These are phyloP conservation scores for Chaetoceros muelleri DNA, from an alignment of 108 stramenopile species.

Conservation along the genomic window DNA sequence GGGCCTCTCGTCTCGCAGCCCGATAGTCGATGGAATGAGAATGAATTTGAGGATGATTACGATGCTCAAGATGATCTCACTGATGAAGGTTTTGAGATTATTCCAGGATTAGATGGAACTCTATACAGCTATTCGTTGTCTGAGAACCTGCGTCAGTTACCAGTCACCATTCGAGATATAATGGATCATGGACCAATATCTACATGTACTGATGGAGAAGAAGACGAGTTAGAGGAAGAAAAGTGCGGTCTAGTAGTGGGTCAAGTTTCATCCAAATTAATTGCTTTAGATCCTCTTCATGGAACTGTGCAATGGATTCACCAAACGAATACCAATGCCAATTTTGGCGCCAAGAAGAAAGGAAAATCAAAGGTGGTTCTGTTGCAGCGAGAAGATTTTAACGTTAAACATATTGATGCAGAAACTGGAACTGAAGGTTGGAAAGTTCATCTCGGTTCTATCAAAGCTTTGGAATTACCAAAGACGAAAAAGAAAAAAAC, in stretches of 20 bases:
- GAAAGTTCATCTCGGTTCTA: constrained; percentile 65
- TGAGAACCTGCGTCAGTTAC: background rate
- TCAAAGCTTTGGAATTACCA: constrained; percentile 59
- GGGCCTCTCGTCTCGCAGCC: background rate
- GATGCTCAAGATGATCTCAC: constrained; percentile 3
- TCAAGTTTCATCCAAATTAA: background rate
- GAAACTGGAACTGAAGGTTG: constrained; percentile 53
- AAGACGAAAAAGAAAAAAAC: background rate
- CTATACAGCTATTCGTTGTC: constrained; percentile 25
- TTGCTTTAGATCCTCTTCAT: background rate
- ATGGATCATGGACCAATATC: background rate
- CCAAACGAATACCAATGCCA: constrained; percentile 9
- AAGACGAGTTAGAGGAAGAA: constrained; percentile 8
- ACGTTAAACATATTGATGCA: constrained; percentile 50
- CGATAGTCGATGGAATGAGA: background rate
- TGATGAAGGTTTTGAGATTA: constrained; percentile 16
- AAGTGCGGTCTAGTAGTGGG: constrained; percentile 1
- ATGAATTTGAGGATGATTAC: background rate
- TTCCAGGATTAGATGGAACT: constrained; percentile 66
- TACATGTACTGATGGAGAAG: constrained; percentile 1
- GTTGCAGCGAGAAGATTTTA: constrained; percentile 68
- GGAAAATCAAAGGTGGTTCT: constrained; percentile 23
- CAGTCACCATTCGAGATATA: background rate
- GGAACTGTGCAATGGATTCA: background rate
- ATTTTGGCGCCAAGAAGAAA: constrained; percentile 1